Percentiles rank a stretch among this genome's conserved stretches.
phyloP scores from a whole-genome alignment of 2,329 filamentous ascomycete species.

The Bipolaris zeicola region DNA sequence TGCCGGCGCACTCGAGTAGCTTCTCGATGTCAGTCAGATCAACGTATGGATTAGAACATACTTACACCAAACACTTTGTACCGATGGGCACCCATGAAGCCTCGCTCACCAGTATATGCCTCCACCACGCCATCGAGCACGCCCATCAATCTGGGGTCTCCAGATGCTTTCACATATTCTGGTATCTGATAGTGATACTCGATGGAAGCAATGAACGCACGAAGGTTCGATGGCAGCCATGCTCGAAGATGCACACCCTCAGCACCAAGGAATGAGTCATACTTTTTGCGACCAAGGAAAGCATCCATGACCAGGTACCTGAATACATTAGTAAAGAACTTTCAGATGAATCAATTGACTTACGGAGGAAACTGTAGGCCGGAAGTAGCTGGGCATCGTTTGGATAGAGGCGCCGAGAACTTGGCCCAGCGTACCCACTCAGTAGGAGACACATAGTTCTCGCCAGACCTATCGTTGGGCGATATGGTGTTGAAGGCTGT shows the following conservation, averaged over 20 bases:
- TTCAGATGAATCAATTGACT: not conserved
- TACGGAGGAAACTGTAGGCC: slow-evolving; percentile 31
- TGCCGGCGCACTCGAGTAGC: slow-evolving; percentile 58
- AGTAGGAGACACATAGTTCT: slow-evolving; percentile 32
- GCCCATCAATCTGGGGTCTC: slow-evolving; percentile 58
- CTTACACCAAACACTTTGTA: slow-evolving; percentile 62
- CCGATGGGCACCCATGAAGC: slow-evolving; percentile 63
- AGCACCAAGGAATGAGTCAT: slow-evolving; percentile 58
- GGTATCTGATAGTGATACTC: slow-evolving; percentile 62
- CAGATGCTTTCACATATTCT: slow-evolving; percentile 59
- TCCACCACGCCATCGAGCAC: slow-evolving; percentile 62
- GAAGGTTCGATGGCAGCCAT: slow-evolving; percentile 60
- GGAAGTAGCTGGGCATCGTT: slow-evolving; percentile 32
- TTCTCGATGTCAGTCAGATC: not conserved
- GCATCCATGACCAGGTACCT: slow-evolving; percentile 34
- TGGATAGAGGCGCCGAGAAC: slow-evolving; percentile 35
- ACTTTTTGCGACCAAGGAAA: slow-evolving; percentile 50
- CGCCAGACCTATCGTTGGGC: slow-evolving; percentile 28
- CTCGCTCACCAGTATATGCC: slow-evolving; percentile 61
- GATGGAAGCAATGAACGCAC: slow-evolving; percentile 61
- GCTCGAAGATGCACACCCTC: slow-evolving; percentile 61
- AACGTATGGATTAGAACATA: not conserved
- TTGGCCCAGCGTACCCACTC: slow-evolving; percentile 37
- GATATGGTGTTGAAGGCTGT: slow-evolving; percentile 33
- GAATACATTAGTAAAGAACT: slow-evolving; percentile 3